Conservation (phyloP, 768 basidiomycete species). For the Multifurca ochricompacta region DNA sequence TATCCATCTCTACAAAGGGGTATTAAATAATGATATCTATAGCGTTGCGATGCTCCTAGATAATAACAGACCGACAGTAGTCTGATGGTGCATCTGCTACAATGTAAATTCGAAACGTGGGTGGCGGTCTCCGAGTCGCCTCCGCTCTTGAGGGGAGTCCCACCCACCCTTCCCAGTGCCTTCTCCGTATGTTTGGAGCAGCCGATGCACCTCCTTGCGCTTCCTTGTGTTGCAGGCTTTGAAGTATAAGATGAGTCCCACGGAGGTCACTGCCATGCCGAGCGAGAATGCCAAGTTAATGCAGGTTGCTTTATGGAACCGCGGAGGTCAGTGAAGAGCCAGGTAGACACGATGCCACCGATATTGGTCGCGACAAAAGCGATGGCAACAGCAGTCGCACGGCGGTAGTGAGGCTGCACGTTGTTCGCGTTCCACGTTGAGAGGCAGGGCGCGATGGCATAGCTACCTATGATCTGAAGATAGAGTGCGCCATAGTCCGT, state of each 20-base stretch:
- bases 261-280: background rate
- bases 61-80: background rate
- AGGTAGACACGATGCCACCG: conserved; percentile 17
- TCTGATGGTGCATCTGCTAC: background rate
- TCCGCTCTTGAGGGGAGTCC: conserved; percentile 16
- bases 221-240: conserved; percentile 3
- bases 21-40: no score
- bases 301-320: conserved; percentile 14
- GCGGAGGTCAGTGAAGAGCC: conserved; percentile 16
- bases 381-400: conserved; percentile 26
- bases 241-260: conserved; percentile 7
- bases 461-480: conserved; percentile 27
- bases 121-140: conserved; percentile 18
- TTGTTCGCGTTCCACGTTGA: conserved; percentile 28
- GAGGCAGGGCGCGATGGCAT: conserved; percentile 24
- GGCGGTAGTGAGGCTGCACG: conserved; percentile 27
- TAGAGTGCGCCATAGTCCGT: conserved; percentile 26
- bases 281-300: conserved; percentile 16
- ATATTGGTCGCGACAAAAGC: conserved; percentile 22
- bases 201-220: conserved; percentile 3
- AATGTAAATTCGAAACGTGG: conserved; percentile 20
- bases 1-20: no score
- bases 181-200: background rate
- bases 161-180: conserved; percentile 6
- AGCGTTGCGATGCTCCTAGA: background rate